phyloP scores from a whole-genome alignment of 768 basidiomycete species.

The Macrocybe gigantea region DNA sequence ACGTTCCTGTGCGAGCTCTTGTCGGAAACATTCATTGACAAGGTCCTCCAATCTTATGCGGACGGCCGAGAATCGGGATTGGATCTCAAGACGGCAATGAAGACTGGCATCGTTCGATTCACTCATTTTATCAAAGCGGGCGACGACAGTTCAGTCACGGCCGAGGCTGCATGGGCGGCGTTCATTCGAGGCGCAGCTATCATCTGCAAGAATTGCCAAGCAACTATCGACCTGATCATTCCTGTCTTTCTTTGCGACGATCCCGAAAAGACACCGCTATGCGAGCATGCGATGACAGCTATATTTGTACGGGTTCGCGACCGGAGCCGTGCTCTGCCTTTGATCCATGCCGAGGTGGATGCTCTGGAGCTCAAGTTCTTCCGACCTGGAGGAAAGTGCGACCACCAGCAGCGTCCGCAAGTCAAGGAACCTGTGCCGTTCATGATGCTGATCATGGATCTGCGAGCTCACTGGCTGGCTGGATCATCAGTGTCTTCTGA shows the following conservation, averaged over 20 bases:
- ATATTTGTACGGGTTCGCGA: too few relatives aligned
- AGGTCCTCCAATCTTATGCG: background rate
- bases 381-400: too few relatives aligned
- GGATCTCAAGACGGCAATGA: constrained; percentile 11
- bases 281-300: too few relatives aligned
- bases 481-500: too few relatives aligned
- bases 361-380: too few relatives aligned
- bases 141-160: constrained; percentile 14
- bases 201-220: constrained; percentile 9
- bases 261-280: background rate
- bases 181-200: constrained; percentile 20
- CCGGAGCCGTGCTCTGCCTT: too few relatives aligned
- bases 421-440: too few relatives aligned
- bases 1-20: background rate
- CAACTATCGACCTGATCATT: constrained; percentile 16
- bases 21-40: background rate
- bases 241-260: constrained; percentile 16
- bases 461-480: too few relatives aligned
- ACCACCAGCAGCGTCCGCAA: too few relatives aligned
- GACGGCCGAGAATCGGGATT: background rate
- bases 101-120: constrained; percentile 19
- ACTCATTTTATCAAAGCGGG: constrained; percentile 21
- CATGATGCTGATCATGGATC: too few relatives aligned
- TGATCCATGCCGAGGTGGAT: too few relatives aligned
- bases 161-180: constrained; percentile 11